Evolutionary conservation across 129 eudicot species (phyloP).

Genomic region (Flaveria sonorensis): DNA sequence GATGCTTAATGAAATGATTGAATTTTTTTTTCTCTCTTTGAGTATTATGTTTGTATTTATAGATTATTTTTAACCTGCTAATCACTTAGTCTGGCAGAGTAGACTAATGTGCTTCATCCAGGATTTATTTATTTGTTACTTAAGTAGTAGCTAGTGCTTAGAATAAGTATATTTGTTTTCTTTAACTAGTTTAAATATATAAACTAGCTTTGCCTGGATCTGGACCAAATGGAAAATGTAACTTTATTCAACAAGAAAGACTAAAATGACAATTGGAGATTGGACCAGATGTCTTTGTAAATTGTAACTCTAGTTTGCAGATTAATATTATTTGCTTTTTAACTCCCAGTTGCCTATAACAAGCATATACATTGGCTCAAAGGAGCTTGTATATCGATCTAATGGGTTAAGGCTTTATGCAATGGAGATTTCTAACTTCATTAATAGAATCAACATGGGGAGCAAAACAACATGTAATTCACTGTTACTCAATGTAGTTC

Average conservation of each 20-base stretch:
- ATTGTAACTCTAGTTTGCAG: conserved; percentile 1
- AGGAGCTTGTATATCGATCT: conserved; percentile 42
- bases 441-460: too few species aligned
- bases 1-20: too few species aligned
- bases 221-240: not conserved
- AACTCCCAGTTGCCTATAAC: conserved; percentile 55
- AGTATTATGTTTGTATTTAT: too few species aligned
- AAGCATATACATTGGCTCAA: conserved; percentile 40
- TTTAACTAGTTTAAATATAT: not conserved
- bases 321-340: conserved; percentile 15
- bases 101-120: too few species aligned
- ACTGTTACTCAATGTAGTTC: too few species aligned
- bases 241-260: not conserved
- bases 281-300: not conserved
- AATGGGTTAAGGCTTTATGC: conserved; percentile 45
- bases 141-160: not conserved
- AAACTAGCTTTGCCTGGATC: not conserved
- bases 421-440: too few species aligned
- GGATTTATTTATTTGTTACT: too few species aligned
- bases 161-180: not conserved
- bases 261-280: not conserved
- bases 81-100: too few species aligned
- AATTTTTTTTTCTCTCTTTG: too few species aligned
- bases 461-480: too few species aligned
- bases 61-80: too few species aligned